Percentiles rank a stretch among this genome's conserved stretches.
These are phyloP conservation scores for Colletotrichum coccodes DNA, from an alignment of 2,329 filamentous ascomycete species.

Conservation along the genomic window DNA sequence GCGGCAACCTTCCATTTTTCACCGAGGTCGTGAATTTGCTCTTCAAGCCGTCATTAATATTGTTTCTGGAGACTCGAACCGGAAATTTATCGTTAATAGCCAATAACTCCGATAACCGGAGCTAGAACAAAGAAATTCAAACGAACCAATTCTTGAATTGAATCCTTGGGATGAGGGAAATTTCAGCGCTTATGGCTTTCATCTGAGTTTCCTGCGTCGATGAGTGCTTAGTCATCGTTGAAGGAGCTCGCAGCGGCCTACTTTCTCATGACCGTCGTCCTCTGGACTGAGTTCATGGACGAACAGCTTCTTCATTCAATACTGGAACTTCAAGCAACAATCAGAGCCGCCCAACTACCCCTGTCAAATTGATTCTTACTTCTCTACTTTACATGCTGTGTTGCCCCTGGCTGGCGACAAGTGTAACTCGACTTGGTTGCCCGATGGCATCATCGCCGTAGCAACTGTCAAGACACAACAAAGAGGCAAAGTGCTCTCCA, in stretches of 20 bases:
- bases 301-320: background rate
- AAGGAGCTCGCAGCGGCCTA: no score
- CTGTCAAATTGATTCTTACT: background rate
- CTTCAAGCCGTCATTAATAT: background rate
- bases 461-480: slow-evolving; percentile 7
- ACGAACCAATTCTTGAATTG: background rate
- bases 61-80: background rate
- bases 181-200: background rate
- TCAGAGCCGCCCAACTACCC: no score
- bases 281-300: background rate
- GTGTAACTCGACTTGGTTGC: background rate
- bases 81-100: background rate
- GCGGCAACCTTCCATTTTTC: slow-evolving; percentile 5
- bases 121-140: background rate
- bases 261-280: background rate
- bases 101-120: background rate
- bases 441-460: background rate
- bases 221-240: slow-evolving; percentile 5
- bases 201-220: background rate
- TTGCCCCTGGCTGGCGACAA: background rate
- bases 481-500: background rate
- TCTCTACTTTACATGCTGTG: background rate
- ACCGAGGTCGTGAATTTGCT: background rate
- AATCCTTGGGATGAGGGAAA: background rate
- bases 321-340: background rate